Base-by-base conservation (phyloP, 1,284 basidiomycete species). In the Leccinum fuscescens region DNA sequence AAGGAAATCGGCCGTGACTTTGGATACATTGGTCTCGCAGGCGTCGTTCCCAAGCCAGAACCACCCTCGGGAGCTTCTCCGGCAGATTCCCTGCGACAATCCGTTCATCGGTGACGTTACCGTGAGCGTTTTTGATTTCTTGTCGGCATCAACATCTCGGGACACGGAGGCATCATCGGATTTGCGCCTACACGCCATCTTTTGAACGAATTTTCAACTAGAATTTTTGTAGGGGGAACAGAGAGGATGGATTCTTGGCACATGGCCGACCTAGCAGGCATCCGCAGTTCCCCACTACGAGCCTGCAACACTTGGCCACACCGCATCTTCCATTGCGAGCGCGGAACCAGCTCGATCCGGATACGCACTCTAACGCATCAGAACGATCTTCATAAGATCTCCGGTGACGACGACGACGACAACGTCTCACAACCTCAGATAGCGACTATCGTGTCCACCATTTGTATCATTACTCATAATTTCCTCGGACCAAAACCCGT, bases 1-100 rank as follows among this genome's bases (percentile, higher is more conserved):
- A 85, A 81, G 66, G 89, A 92, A 69, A 88, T 89, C 67, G 88
- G 89, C 62, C 84, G 84, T 68, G 79, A 83, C 33, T 85, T 86
- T 71, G 88, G 86, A 14, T 92, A 92, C 75, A 77, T 76, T 58
- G 87, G 89, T 48, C 70, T 88, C 17, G 80, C 84, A 22, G 89
- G 88, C 15, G 82, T 86, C 17, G 82, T 91, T 50, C 85, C 82
- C n/a, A 89, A 88, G 68, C 82, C 86, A 60, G 58, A 71, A 64
- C 63, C 67, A 17, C 70, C 71, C 3, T 69, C 72, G 15, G 71
- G 72, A 52, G 64, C 65, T 46, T 71, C 69, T 14, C 71, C 72
- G 24, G 59, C 67, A 39, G 73, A 74, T 53, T 63, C 72, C 12
- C 63, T 70, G 29, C 71, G 73, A 67, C 70, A 74, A 58, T 72